These are phyloP conservation scores for Rhodotorula sp. DNA, from an alignment of 1,284 basidiomycete genomes.

Conservation along the genomic window DNA sequence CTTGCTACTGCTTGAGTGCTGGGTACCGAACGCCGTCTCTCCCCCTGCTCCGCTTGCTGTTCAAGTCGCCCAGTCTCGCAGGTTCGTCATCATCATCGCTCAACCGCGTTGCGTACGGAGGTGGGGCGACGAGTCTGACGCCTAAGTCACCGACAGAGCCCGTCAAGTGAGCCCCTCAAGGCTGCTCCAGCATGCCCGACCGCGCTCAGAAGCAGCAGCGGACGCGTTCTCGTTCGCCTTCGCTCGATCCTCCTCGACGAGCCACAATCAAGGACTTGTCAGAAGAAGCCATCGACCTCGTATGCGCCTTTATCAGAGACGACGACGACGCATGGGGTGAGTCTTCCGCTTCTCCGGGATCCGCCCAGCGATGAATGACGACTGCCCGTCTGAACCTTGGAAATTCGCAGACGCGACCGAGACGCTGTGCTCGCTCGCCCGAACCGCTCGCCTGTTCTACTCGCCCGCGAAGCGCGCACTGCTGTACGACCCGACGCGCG, in stretches of 20 bases:
- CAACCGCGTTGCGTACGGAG: no score
- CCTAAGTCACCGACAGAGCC: no score
- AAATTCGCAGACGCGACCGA: not conserved
- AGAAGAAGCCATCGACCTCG: constrained; percentile 2
- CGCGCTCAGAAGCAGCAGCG: no score
- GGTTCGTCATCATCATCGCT: not conserved
- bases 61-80: not conserved
- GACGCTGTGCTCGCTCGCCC: not conserved
- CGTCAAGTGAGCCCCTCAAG: no score
- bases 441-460: not conserved
- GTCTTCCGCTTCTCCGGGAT: no score
- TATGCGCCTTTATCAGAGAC: not conserved
- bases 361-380: no score
- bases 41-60: not conserved
- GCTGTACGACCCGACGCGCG: not conserved
- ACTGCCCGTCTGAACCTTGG: not conserved
- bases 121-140: no score
- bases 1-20: no score
- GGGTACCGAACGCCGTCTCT: no score
- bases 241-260: no score
- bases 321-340: not conserved
- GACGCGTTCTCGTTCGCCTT: no score
- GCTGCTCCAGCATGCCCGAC: no score
- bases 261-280: not conserved
- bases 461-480: not conserved